These are phyloP conservation scores for Claviceps purpurea DNA, from an alignment of 2,329 filamentous ascomycete species.

Conservation along the genomic window DNA sequence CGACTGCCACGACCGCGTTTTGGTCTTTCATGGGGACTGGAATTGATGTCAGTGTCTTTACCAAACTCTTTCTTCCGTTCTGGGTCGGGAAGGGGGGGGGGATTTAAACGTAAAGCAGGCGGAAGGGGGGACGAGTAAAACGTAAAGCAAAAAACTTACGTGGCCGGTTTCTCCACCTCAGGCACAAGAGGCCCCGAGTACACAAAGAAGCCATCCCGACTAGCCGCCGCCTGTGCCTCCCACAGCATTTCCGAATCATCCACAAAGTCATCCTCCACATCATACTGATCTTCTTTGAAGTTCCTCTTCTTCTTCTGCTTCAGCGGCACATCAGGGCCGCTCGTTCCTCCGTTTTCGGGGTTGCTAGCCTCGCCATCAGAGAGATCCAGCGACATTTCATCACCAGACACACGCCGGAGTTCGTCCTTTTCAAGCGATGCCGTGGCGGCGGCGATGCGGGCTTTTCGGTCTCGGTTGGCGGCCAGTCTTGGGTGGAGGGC, in stretches of 20 bases:
- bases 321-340: conserved; percentile 46
- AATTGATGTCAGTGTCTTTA: neutral
- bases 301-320: conserved; percentile 69
- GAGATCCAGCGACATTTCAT: conserved; percentile 73
- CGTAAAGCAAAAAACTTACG: conserved; percentile 14
- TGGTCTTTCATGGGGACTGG: conserved; percentile 58
- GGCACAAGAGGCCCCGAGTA: conserved; percentile 86
- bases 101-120: neutral
- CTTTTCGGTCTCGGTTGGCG: conserved; percentile 74
- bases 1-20: conserved; percentile 50
- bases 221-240: conserved; percentile 90
- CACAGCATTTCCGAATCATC: conserved; percentile 91
- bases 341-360: conserved; percentile 61
- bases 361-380: conserved; percentile 71
- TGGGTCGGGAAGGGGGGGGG: no score
- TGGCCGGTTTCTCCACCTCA: conserved; percentile 63
- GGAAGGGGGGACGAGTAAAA: no score
- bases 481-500: conserved; percentile 84
- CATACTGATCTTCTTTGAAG: conserved; percentile 71
- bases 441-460: conserved; percentile 78
- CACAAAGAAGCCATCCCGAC: conserved; percentile 94
- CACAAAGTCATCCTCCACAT: conserved; percentile 71
- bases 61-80: no score
- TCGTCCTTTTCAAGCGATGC: conserved; percentile 69
- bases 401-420: conserved; percentile 53